These are phyloP conservation scores for Euphorbia celastroides DNA, from an alignment of 441 rosid species.

Conservation along the genomic window DNA sequence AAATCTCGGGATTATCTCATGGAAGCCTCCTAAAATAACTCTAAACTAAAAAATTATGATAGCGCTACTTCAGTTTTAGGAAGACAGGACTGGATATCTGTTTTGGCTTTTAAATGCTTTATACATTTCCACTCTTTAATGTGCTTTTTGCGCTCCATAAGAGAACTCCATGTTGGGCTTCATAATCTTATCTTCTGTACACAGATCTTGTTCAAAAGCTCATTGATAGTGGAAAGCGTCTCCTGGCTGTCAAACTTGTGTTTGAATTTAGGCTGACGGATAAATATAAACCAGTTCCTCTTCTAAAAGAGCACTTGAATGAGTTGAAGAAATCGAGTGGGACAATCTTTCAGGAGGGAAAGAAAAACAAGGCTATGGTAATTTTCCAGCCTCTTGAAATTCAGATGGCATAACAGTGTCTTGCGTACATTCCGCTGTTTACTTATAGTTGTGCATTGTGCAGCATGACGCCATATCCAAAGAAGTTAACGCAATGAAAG, in stretches of 20 bases:
- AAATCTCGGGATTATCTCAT: neutral
- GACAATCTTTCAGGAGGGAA: constrained; percentile 33
- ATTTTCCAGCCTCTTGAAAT: constrained; percentile 11
- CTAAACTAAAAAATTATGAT: too few relatives aligned
- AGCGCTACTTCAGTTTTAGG: neutral
- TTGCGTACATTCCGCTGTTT: neutral
- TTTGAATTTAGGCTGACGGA: constrained; percentile 53
- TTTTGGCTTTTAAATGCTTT: neutral
- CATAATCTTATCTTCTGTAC: constrained; percentile 8
- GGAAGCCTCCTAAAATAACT: neutral
- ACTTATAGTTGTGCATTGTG: constrained; percentile 14
- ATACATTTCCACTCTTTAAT: neutral
- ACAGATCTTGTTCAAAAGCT: constrained; percentile 50
- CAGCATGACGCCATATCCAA: constrained; percentile 53
- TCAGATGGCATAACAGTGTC: neutral
- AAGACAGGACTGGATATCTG: neutral
- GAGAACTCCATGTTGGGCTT: neutral
- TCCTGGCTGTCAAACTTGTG: constrained; percentile 47
- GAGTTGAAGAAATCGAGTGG: constrained; percentile 30
- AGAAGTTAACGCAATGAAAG: constrained; percentile 47
- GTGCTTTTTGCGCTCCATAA: neutral
- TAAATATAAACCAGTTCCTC: constrained; percentile 46
- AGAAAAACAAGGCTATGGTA: constrained; percentile 45
- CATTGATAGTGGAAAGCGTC: constrained; percentile 36
- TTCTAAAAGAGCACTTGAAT: constrained; percentile 43